A percentile compares a stretch with the other conserved stretches of the same genome.
These are phyloP conservation scores for Sechiopsis laciniata DNA, from an alignment of 306 rosid genomes.

Conservation along the genomic window DNA sequence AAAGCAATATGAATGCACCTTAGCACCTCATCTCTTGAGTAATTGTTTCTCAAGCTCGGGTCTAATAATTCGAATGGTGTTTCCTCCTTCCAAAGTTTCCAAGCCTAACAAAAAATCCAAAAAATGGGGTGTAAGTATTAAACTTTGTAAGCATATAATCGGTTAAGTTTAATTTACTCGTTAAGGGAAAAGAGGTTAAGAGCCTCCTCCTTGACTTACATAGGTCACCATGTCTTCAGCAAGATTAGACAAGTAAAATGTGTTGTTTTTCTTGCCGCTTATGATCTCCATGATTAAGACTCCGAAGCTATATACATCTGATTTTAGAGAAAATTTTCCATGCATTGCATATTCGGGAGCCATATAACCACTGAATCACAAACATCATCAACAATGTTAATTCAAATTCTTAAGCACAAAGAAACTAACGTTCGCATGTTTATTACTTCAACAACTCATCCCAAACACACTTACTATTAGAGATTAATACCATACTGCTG, in stretches of 20 bases:
- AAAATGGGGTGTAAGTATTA: background rate
- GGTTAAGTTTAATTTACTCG: background rate
- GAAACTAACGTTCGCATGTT: background rate
- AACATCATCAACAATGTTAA: no score
- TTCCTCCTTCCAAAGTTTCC: constrained; percentile 31
- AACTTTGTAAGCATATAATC: background rate
- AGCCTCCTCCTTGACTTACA: constrained; percentile 16
- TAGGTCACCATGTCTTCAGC: constrained; percentile 16
- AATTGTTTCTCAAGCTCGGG: constrained; percentile 4
- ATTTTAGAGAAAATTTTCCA: constrained; percentile 15
- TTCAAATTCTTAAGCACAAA: background rate
- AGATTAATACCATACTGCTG: no score
- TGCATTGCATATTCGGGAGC: constrained; percentile 24
- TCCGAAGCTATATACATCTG: constrained; percentile 28
- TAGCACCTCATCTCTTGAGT: constrained; percentile 25
- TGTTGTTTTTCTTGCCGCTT: constrained; percentile 22
- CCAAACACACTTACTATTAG: no score
- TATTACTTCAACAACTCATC: background rate
- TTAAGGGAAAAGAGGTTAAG: no score
- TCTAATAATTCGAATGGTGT: constrained; percentile 23
- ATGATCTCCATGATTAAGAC: constrained; percentile 27
- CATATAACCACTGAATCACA: constrained; percentile 19
- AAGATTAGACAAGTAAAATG: background rate
- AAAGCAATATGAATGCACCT: constrained; percentile 34
- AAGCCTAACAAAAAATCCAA: constrained; percentile 7